A percentile compares a stretch with the other conserved stretches of the same genome.
Conservation (phyloP, 169 alveolate genomes). For the Fabrea salina region DNA sequence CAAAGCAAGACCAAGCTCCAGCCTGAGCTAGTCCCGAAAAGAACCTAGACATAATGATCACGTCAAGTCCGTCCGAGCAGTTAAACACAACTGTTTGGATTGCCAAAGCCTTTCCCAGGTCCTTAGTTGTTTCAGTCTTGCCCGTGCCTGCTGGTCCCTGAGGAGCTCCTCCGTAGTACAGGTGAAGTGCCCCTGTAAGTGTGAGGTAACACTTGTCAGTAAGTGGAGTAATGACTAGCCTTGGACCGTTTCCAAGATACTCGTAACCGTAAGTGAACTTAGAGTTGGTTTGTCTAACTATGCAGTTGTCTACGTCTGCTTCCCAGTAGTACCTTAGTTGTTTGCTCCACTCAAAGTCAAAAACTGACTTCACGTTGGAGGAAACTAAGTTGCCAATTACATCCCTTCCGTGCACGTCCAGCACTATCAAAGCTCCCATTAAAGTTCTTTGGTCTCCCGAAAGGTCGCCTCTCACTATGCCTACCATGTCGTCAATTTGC, state of each 20-base stretch:
- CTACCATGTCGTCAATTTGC: conserved; percentile 75
- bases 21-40: conserved; percentile 86
- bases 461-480: conserved; percentile 79
- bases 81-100: conserved; percentile 85
- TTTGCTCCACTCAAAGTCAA: conserved; percentile 88
- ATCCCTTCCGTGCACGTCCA: conserved; percentile 88
- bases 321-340: conserved; percentile 85
- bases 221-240: conserved; percentile 88
- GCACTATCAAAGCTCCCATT: conserved; percentile 86
- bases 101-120: conserved; percentile 84
- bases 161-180: conserved; percentile 88
- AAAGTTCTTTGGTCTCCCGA: conserved; percentile 72
- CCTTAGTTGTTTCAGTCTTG: conserved; percentile 88
- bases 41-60: conserved; percentile 86
- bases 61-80: conserved; percentile 88
- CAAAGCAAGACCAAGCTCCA: conserved; percentile 90
- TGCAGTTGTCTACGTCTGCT: conserved; percentile 77
- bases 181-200: conserved; percentile 84
- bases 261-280: conserved; percentile 83
- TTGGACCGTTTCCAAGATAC: conserved; percentile 85
- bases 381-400: conserved; percentile 75
- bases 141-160: conserved; percentile 93
- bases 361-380: conserved; percentile 61
- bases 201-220: conserved; percentile 89
- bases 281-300: conserved; percentile 82